A percentile compares a stretch with the other conserved stretches of the same genome.
phyloP scores from a whole-genome alignment of 352 stramenopile species.

The Phytophthora crassamura region DNA sequence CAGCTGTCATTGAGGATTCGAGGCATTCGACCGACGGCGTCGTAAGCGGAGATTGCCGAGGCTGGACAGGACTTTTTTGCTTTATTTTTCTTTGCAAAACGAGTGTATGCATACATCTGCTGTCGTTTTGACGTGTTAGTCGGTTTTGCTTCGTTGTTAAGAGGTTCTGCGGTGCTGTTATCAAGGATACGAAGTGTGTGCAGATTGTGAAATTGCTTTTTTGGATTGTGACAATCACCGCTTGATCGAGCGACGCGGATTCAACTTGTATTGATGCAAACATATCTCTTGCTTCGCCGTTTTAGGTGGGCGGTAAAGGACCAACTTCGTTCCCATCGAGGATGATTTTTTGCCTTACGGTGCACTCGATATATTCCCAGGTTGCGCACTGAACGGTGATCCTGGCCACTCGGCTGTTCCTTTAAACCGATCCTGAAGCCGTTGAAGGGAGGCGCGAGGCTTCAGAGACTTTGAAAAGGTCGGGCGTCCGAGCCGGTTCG shows the following conservation, averaged over 20 bases:
- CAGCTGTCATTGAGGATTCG: conserved; percentile 94
- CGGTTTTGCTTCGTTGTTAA: conserved; percentile 6
- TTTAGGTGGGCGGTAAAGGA: too few species aligned
- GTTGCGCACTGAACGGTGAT: conserved; percentile 41
- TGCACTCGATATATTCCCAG: conserved; percentile 5
- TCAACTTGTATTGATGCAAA: too few species aligned
- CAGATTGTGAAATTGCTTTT: too few species aligned
- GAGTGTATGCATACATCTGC: conserved; percentile 4
- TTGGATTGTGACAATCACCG: too few species aligned
- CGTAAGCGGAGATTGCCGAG: conserved; percentile 15
- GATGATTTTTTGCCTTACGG: conserved; percentile 12
- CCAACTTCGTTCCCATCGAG: background rate
- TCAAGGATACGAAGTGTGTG: too few species aligned
- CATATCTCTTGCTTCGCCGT: too few species aligned
- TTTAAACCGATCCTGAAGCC: conserved; percentile 70
- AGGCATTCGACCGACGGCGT: conserved; percentile 55
- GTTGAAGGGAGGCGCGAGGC: conserved; percentile 70
- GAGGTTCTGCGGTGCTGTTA: background rate
- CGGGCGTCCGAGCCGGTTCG: conserved; percentile 57
- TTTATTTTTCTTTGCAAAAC: conserved; percentile 25
- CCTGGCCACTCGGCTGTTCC: conserved; percentile 66
- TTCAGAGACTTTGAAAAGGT: conserved; percentile 75
- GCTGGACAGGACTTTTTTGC: conserved; percentile 15
- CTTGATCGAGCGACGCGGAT: too few species aligned
- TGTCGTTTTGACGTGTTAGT: conserved; percentile 1